Conservation (phyloP, 2,329 filamentous ascomycete genomes). For the Scedosporium aurantiacum region DNA sequence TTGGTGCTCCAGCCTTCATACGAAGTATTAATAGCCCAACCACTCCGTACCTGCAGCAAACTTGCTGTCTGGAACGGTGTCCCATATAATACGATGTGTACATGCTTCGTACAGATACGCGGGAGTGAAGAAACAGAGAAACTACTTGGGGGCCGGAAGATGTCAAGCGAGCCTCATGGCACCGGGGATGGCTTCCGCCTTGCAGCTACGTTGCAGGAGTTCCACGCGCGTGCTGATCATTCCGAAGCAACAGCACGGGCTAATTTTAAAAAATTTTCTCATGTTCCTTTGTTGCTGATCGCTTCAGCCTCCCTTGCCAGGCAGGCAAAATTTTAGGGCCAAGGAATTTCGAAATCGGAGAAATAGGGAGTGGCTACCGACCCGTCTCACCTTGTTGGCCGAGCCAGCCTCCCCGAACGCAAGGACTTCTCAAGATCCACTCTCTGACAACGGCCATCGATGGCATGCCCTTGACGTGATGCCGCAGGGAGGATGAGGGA, state of each 20-base stretch:
- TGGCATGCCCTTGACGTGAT: too few species aligned
- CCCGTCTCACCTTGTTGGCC: neutral
- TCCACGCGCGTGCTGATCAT: constrained; percentile 9
- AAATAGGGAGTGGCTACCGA: neutral
- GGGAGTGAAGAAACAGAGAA: neutral
- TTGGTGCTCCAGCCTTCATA: too few species aligned
- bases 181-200: constrained; percentile 22
- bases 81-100: too few species aligned
- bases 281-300: neutral
- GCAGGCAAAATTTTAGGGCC: constrained; percentile 6
- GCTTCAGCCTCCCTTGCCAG: neutral
- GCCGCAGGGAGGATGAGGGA: neutral
- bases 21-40: too few species aligned
- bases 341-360: neutral
- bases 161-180: constrained; percentile 16
- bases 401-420: neutral
- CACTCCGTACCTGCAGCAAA: too few species aligned
- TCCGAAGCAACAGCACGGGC: constrained; percentile 8
- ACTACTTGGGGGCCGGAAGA: constrained; percentile 8
- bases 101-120: neutral
- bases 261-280: constrained; percentile 18
- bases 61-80: too few species aligned
- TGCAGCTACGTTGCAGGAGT: constrained; percentile 10
- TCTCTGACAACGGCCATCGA: neutral
- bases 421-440: constrained; percentile 6